A percentile compares a stretch with the other conserved stretches of the same genome.
Conservation (phyloP, 306 rosid species). For the Vicia villosa region DNA sequence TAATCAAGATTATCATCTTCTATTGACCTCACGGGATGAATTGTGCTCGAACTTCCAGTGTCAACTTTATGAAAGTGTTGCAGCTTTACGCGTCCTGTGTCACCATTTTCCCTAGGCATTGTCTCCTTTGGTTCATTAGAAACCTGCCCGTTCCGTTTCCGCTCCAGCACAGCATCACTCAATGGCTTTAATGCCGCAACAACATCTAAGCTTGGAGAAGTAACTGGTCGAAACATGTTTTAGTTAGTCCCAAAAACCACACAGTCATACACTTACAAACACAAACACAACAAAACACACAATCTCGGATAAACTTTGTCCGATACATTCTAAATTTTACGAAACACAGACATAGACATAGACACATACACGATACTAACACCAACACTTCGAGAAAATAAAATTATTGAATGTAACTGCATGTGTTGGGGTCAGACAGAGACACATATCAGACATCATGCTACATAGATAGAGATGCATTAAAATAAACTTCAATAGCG, state of each 20-base stretch:
- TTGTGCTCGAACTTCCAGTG: slow-evolving; percentile 59
- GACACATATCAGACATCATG: background rate
- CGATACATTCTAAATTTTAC: background rate
- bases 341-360: background rate
- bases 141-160: slow-evolving; percentile 34
- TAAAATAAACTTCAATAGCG: slow-evolving; percentile 10
- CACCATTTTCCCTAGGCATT: slow-evolving; percentile 50
- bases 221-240: slow-evolving; percentile 51
- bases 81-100: slow-evolving; percentile 39
- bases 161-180: slow-evolving; percentile 34
- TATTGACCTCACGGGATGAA: slow-evolving; percentile 55
- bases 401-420: background rate
- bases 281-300: background rate
- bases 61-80: slow-evolving; percentile 59
- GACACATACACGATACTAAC: background rate
- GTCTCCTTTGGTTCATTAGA: slow-evolving; percentile 51
- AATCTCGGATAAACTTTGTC: background rate
- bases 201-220: slow-evolving; percentile 62
- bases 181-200: slow-evolving; percentile 43
- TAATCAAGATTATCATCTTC: slow-evolving; percentile 93
- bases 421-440: background rate
- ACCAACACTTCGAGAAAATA: background rate
- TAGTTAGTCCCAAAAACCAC: slow-evolving; percentile 31
- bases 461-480: background rate
- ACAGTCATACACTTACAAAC: background rate